Percentiles rank a stretch among this genome's conserved stretches.
Conservation (phyloP, 805 yeast species). For the Suhomyces prunicola region DNA sequence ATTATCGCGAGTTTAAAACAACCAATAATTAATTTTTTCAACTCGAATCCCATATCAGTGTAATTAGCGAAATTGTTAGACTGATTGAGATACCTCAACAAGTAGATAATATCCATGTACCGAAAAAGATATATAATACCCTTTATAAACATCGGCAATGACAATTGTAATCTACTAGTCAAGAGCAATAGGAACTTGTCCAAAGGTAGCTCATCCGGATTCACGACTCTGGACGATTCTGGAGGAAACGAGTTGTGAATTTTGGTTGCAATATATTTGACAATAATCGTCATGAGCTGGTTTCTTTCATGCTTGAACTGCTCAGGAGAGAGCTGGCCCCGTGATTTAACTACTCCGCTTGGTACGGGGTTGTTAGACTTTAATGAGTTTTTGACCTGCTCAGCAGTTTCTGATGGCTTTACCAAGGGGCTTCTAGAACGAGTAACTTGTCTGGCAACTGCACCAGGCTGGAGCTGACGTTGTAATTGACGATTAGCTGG, state of each 20-base stretch:
- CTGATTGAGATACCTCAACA: slow-evolving; percentile 43
- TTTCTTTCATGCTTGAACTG: slow-evolving; percentile 30
- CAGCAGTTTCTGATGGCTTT: slow-evolving; percentile 15
- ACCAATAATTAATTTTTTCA: slow-evolving; percentile 40
- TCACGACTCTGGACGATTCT: slow-evolving; percentile 23
- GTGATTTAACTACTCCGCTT: not conserved
- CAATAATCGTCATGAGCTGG: slow-evolving; percentile 41
- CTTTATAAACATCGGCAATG: slow-evolving; percentile 36
- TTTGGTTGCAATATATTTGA: slow-evolving; percentile 42
- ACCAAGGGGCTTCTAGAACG: not conserved
- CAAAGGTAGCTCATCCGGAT: slow-evolving; percentile 32
- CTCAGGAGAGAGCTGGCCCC: slow-evolving; percentile 9
- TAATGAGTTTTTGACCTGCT: slow-evolving; percentile 20
- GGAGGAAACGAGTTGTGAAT: slow-evolving; percentile 45
- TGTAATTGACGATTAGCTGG: not conserved
- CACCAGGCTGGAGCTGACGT: not conserved
- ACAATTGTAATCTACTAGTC: slow-evolving; percentile 34
- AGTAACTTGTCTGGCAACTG: not conserved
- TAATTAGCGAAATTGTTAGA: slow-evolving; percentile 43
- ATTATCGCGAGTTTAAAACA: slow-evolving; percentile 39
- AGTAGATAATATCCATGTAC: slow-evolving; percentile 45
- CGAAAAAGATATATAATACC: slow-evolving; percentile 42
- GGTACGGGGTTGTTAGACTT: slow-evolving; percentile 5
- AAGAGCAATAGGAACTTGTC: slow-evolving; percentile 39
- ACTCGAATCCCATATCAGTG: slow-evolving; percentile 42